These are phyloP conservation scores for Globisporangium ultimum DNA, from an alignment of 352 stramenopile genomes.

Conservation along the genomic window DNA sequence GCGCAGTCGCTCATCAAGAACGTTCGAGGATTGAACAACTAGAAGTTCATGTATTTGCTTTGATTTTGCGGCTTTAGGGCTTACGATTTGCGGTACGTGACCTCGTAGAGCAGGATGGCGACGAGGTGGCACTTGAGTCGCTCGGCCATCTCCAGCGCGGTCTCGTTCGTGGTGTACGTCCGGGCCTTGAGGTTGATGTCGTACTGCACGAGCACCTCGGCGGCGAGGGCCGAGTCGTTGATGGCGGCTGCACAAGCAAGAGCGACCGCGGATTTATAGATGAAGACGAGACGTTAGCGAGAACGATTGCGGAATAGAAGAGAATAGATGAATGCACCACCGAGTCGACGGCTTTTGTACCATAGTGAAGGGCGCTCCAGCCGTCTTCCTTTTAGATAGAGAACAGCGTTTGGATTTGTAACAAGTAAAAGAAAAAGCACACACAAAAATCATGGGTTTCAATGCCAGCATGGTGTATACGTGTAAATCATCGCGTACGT, in stretches of 20 bases:
- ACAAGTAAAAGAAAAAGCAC: conserved; percentile 4
- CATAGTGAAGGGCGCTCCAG: conserved; percentile 78
- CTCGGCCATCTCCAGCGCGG: conserved; percentile 74
- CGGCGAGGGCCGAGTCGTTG: conserved; percentile 62
- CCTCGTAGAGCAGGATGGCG: conserved; percentile 67
- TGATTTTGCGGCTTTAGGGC: background rate
- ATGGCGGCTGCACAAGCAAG: conserved; percentile 36
- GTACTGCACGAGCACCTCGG: conserved; percentile 64
- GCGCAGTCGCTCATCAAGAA: conserved; percentile 90
- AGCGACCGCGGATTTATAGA: background rate
- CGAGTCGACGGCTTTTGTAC: conserved; percentile 19
- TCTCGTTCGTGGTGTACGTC: conserved; percentile 70
- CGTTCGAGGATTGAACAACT: conserved; percentile 5
- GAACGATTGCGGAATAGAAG: background rate
- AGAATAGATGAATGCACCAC: conserved; percentile 18
- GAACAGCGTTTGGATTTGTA: conserved; percentile 6
- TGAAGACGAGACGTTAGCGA: conserved; percentile 7
- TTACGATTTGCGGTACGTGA: conserved; percentile 53
- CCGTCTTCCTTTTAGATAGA: conserved; percentile 48
- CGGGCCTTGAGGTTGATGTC: conserved; percentile 56
- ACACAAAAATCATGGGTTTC: background rate
- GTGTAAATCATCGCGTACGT: conserved; percentile 30
- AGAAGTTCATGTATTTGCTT: background rate
- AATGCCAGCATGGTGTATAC: too few relatives aligned
- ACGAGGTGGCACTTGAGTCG: conserved; percentile 69